phyloP scores from a whole-genome alignment of 1,284 basidiomycete species.

The Fistulina hepatica region DNA sequence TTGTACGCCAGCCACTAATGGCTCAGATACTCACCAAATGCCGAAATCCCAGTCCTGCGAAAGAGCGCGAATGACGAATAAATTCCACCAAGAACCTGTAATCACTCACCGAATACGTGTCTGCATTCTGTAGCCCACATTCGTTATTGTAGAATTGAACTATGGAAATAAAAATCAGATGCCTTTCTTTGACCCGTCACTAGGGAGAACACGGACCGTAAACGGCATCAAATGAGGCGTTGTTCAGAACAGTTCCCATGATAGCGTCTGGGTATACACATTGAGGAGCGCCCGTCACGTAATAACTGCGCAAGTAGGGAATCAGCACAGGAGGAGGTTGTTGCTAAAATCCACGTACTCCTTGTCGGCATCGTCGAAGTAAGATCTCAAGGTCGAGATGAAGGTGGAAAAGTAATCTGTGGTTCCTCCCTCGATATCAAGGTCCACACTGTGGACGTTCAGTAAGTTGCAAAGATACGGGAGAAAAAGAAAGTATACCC shows the following conservation, averaged over 20 bases:
- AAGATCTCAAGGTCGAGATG: slow-evolving; percentile 44
- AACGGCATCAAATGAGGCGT: slow-evolving; percentile 44
- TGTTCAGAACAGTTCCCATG: slow-evolving; percentile 40
- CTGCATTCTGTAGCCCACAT: slow-evolving; percentile 6
- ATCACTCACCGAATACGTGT: slow-evolving; percentile 8
- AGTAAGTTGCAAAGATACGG: neutral
- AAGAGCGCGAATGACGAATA: neutral
- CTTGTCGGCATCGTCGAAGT: slow-evolving; percentile 40
- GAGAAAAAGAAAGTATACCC: slow-evolving; percentile 28
- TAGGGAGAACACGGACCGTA: slow-evolving; percentile 35
- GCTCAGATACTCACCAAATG: slow-evolving; percentile 28
- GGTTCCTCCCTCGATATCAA: slow-evolving; percentile 56
- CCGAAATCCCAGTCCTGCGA: slow-evolving; percentile 42
- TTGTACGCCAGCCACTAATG: neutral
- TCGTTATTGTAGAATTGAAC: slow-evolving; percentile 32
- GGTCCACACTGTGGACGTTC: slow-evolving; percentile 37
- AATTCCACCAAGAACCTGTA: neutral
- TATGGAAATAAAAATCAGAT: neutral
- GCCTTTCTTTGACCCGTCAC: neutral
- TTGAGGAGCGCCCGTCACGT: slow-evolving; percentile 48
- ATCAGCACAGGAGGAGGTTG: neutral
- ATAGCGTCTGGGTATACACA: slow-evolving; percentile 46
- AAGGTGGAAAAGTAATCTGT: slow-evolving; percentile 47
- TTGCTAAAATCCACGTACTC: slow-evolving; percentile 23
- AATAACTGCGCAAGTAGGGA: slow-evolving; percentile 33